A percentile compares a stretch with the other conserved stretches of the same genome.
phyloP scores from a whole-genome alignment of 148 eudicot species.

The Nepenthes gracilis region DNA sequence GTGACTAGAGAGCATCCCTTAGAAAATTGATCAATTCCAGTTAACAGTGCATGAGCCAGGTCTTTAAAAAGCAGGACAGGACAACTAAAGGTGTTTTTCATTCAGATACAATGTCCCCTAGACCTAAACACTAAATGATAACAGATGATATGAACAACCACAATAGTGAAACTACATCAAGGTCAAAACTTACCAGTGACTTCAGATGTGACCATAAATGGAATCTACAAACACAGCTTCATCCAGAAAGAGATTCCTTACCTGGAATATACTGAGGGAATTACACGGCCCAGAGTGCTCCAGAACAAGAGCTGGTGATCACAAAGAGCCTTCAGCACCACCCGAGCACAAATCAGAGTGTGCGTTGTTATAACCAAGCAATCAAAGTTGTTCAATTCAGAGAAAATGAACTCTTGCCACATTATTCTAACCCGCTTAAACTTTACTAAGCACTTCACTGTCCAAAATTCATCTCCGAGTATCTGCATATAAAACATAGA shows the following conservation, averaged over 20 bases:
- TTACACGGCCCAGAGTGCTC: conserved; percentile 59
- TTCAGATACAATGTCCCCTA: too few species aligned
- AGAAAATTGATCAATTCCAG: too few species aligned
- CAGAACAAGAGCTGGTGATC: conserved; percentile 36
- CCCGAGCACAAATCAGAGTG: conserved; percentile 13
- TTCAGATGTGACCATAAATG: too few species aligned
- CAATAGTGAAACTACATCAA: too few species aligned
- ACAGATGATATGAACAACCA: too few species aligned
- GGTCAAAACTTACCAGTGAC: too few species aligned
- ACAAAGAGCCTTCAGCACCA: conserved; percentile 38
- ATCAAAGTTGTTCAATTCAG: conserved; percentile 17
- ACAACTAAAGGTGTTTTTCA: too few species aligned
- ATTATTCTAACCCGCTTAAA: conserved; percentile 18
- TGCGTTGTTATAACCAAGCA: conserved; percentile 4
- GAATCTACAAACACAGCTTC: too few species aligned
- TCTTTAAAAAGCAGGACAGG: too few species aligned
- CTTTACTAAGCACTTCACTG: conserved; percentile 38
- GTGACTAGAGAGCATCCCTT: too few species aligned
- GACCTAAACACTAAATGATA: too few species aligned
- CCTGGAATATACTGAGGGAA: conserved; percentile 42
- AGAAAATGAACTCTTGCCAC: background rate
- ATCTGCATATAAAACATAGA: conserved; percentile 7
- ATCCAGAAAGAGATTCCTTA: conserved; percentile 6
- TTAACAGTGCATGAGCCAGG: too few species aligned
- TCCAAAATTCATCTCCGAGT: conserved; percentile 89